These are phyloP conservation scores for Metarhizium sp. DNA, from an alignment of 2,329 filamentous ascomycete genomes.

Conservation along the genomic window DNA sequence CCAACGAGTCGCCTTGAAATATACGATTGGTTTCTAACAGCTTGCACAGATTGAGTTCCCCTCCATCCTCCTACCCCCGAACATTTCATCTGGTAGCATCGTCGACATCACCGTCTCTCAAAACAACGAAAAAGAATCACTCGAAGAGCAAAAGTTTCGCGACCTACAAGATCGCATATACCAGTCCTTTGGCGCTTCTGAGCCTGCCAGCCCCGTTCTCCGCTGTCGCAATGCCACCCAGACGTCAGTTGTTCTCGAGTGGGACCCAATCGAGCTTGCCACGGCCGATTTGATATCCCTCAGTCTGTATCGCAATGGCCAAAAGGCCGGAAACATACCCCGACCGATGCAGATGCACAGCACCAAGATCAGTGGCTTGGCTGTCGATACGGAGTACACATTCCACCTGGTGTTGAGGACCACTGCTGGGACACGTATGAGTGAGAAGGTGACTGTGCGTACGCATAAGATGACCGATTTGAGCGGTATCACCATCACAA, in stretches of 20 bases:
- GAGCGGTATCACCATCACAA: conserved; percentile 88
- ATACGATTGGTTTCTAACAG: not conserved
- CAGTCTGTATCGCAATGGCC: conserved; percentile 88
- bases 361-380: conserved; percentile 93
- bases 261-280: conserved; percentile 89
- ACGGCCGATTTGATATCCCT: conserved; percentile 86
- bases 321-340: conserved; percentile 93
- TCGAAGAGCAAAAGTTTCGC: conserved; percentile 67
- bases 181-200: conserved; percentile 71
- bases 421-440: conserved; percentile 76
- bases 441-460: conserved; percentile 73
- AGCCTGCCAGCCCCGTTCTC: conserved; percentile 68
- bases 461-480: conserved; percentile 99
- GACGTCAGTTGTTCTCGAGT: conserved; percentile 96
- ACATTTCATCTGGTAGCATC: conserved; percentile 92
- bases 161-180: conserved; percentile 84
- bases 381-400: conserved; percentile 92
- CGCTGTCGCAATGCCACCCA: conserved; percentile 96
- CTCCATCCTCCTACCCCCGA: conserved; percentile 88
- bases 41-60: conserved; percentile 86
- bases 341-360: conserved; percentile 77
- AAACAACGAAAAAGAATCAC: conserved; percentile 69
- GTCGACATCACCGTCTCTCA: conserved; percentile 94
- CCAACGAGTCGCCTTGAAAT: not conserved
- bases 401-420: conserved; percentile 92